These are phyloP conservation scores for Hydnomerulius pinastri DNA, from an alignment of 768 basidiomycete species.

Conservation along the genomic window DNA sequence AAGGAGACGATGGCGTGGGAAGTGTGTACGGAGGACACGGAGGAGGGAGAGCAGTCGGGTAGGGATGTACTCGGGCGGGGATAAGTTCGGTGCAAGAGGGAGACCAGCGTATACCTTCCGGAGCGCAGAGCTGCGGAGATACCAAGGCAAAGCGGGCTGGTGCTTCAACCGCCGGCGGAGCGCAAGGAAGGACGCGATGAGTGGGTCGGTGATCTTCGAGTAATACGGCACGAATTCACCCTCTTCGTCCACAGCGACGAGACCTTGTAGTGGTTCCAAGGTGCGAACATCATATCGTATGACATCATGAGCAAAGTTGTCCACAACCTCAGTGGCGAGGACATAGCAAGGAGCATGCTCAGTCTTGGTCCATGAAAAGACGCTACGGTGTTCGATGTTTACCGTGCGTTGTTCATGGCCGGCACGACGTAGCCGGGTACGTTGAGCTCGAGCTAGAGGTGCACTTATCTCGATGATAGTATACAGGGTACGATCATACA, in stretches of 20 bases:
- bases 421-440: slow-evolving; percentile 55
- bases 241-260: slow-evolving; percentile 73
- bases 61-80: slow-evolving; percentile 86
- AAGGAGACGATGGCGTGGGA: slow-evolving; percentile 92
- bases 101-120: slow-evolving; percentile 67
- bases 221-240: slow-evolving; percentile 88
- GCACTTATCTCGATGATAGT: slow-evolving; percentile 93
- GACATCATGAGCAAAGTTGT: slow-evolving; percentile 96
- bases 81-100: slow-evolving; percentile 91
- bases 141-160: slow-evolving; percentile 56
- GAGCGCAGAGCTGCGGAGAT: slow-evolving; percentile 54
- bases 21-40: slow-evolving; percentile 75
- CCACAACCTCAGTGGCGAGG: slow-evolving; percentile 95
- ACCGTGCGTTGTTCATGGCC: slow-evolving; percentile 46
- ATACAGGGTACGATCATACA: slow-evolving; percentile 91
- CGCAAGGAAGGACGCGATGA: slow-evolving; percentile 76
- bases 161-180: slow-evolving; percentile 63
- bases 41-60: slow-evolving; percentile 88
- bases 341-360: slow-evolving; percentile 90
- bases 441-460: slow-evolving; percentile 73
- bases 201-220: slow-evolving; percentile 80
- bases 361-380: slow-evolving; percentile 79
- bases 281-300: slow-evolving; percentile 86
- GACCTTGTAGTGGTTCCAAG: slow-evolving; percentile 79
- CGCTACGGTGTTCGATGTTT: slow-evolving; percentile 70